Base-by-base conservation (phyloP, 2,329 filamentous ascomycete species). In the Penicillium sp. region DNA sequence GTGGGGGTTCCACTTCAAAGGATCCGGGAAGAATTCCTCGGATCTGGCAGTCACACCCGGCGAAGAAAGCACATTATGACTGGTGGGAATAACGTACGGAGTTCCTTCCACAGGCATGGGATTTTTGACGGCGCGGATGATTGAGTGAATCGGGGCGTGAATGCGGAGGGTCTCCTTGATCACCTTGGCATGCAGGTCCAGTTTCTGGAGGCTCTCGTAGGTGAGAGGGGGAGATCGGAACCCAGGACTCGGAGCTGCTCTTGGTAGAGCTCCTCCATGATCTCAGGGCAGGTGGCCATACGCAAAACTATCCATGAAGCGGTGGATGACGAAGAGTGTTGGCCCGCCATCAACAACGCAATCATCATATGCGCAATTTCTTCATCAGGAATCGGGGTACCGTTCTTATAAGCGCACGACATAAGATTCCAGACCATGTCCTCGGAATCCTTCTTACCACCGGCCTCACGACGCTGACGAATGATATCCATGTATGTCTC, bases 321-420 rank as follows among this genome's bases (percentile, higher is more conserved):
- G 31, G 87, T 90, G 16, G 87, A 89, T 3, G 88, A 88, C 2
- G 87, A 91, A 2, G 86, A 91, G 74, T 95, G 89, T 67, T 95
- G 89, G 46, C 89, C 89, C 49, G 87, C 89, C 88, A 95, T 94
- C 52, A 95, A 81, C 18, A 95, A 78, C 5, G 88, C 88, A 69
- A 95, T 95, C 87, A 95, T 91, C 80, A 95, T 91, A 71, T 93
- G 86, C 18, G 89, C 88, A 48, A 94, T 80, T 69, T 95, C 88
- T 61, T 85, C 78, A 63, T 95, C 89, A 13, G 89, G 85, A n/a
- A 94, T 77, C 5, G 76, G 76, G 31, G 75, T 82, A 57, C 88
- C 89, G 58, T 91, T 81, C 75, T 94, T 95, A 79, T 95, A 95
- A 20, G 75, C 78, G 59, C 84, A 88, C 58, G 81, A 82, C 88